Percentiles rank a stretch among this genome's conserved stretches.
These are phyloP conservation scores for Heracleum sosnowskyi DNA, from an alignment of 129 eudicot species.

Conservation along the genomic window DNA sequence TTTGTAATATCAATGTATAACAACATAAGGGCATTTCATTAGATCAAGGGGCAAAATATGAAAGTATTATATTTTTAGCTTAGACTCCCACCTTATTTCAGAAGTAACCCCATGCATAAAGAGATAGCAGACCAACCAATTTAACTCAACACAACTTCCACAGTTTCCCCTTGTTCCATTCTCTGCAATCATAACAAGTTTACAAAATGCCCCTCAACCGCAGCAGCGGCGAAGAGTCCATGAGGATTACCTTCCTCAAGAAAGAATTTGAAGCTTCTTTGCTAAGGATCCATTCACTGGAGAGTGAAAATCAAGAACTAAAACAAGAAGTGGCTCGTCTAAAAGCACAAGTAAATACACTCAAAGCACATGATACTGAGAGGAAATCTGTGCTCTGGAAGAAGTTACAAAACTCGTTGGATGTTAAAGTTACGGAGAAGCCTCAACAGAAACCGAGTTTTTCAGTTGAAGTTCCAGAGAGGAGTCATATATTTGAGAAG, in stretches of 20 bases:
- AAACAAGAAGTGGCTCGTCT: conserved; percentile 50
- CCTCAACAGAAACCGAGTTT: conserved; percentile 27
- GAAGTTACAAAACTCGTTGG: conserved; percentile 48
- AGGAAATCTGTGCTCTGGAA: conserved; percentile 58
- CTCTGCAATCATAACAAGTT: background rate
- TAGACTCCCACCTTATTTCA: conserved; percentile 37
- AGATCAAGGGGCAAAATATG: conserved; percentile 20
- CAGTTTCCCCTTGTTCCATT: conserved; percentile 11
- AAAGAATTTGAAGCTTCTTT: conserved; percentile 57
- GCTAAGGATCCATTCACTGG: conserved; percentile 35
- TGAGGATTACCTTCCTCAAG: conserved; percentile 28
- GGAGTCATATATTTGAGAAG: conserved; percentile 13
- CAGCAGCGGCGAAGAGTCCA: conserved; percentile 14
- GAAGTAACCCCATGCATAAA: conserved; percentile 36
- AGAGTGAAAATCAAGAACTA: conserved; percentile 56
- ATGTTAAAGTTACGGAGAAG: conserved; percentile 26
- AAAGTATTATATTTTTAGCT: conserved; percentile 2
- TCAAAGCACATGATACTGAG: conserved; percentile 71
- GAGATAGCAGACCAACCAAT: conserved; percentile 21
- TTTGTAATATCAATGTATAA: background rate
- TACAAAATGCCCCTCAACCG: conserved; percentile 31
- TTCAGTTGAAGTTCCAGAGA: conserved; percentile 22
- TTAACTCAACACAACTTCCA: conserved; percentile 2
- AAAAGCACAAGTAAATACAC: conserved; percentile 37
- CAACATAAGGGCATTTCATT: background rate